phyloP scores from a whole-genome alignment of 352 stramenopile species.

The Aphanomyces cochlioides region DNA sequence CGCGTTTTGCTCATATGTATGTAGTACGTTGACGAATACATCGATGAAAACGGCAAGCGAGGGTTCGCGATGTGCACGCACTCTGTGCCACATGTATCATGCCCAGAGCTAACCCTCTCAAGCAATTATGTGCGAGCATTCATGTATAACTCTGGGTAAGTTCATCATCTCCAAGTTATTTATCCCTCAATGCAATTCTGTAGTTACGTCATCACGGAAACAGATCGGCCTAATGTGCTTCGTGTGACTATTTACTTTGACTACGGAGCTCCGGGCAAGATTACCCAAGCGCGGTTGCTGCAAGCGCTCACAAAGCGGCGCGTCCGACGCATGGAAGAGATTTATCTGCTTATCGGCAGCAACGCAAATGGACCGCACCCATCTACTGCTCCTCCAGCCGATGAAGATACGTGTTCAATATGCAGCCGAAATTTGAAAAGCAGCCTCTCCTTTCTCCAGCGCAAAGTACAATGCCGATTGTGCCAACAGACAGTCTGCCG shows the following conservation, averaged over 20 bases:
- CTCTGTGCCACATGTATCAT: constrained; percentile 18
- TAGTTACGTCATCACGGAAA: constrained; percentile 29
- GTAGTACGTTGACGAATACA: constrained; percentile 29
- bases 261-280: constrained; percentile 23
- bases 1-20: background rate
- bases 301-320: constrained; percentile 16
- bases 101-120: constrained; percentile 7
- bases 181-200: background rate
- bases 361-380: background rate
- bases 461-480: constrained; percentile 22
- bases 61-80: constrained; percentile 28
- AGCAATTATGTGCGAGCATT: constrained; percentile 26
- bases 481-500: constrained; percentile 18
- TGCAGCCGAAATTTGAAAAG: constrained; percentile 15
- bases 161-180: constrained; percentile 3
- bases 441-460: constrained; percentile 21
- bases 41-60: constrained; percentile 27
- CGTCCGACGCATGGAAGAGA: constrained; percentile 17
- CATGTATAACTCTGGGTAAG: constrained; percentile 22
- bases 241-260: constrained; percentile 30
- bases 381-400: background rate
- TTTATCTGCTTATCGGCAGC: constrained; percentile 18
- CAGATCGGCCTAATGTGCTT: constrained; percentile 23
- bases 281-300: constrained; percentile 24
- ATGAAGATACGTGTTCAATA: constrained; percentile 18